Conservation (phyloP, 257 asterid species). For the Primulina eburnea region DNA sequence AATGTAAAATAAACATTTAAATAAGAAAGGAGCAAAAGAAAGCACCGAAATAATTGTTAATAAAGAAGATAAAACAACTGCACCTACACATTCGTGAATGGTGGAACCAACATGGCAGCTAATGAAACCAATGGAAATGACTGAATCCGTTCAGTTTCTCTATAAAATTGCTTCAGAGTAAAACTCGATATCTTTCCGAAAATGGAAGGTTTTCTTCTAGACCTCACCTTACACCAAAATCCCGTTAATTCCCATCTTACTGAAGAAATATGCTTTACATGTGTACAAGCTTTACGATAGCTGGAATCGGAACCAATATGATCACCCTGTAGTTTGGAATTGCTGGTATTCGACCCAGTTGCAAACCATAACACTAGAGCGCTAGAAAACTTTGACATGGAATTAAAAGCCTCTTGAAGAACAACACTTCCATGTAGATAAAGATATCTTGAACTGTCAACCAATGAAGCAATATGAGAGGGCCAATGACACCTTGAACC, state of each 20-base stretch:
- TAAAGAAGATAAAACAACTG: not conserved
- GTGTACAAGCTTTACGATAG: conserved; percentile 32
- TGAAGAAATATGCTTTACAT: conserved; percentile 43
- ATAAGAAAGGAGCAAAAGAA: not conserved
- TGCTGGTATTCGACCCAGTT: conserved; percentile 52
- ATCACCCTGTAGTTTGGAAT: conserved; percentile 32
- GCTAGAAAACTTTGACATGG: conserved; percentile 70
- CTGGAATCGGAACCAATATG: conserved; percentile 33
- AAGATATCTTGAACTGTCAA: conserved; percentile 54
- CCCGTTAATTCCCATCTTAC: conserved; percentile 39
- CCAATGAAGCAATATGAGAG: conserved; percentile 45
- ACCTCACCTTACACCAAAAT: conserved; percentile 40
- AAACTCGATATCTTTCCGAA: conserved; percentile 57
- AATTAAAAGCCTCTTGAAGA: conserved; percentile 66
- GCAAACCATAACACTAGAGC: conserved; percentile 65
- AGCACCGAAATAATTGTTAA: not conserved
- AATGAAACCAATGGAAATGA: conserved; percentile 60
- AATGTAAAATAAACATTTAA: conserved; percentile 3
- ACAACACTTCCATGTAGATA: conserved; percentile 61
- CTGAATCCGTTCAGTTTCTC: conserved; percentile 60
- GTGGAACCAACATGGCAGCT: conserved; percentile 75
- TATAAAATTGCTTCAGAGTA: conserved; percentile 47
- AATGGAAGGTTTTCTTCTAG: conserved; percentile 33
- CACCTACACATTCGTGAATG: conserved; percentile 72
- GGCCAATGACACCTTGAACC: conserved; percentile 43